phyloP scores from a whole-genome alignment of 2,329 filamentous ascomycete genomes.

The Ceratocystis papillata region DNA sequence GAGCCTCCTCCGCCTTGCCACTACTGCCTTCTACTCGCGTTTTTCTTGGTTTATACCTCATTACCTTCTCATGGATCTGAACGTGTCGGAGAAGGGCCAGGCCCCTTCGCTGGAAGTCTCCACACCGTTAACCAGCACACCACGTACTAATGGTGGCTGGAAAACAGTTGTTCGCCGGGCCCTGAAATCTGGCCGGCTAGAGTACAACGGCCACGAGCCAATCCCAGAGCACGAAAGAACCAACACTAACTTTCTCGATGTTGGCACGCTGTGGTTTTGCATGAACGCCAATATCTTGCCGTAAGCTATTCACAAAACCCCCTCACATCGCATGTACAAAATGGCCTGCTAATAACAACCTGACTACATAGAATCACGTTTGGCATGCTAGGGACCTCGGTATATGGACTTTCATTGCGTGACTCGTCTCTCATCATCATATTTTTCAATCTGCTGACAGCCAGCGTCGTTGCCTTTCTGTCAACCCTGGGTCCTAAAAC shows the following conservation, averaged over 20 bases:
- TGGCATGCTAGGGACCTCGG: conserved; percentile 48
- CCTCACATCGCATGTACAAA: not conserved
- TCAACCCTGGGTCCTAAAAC: conserved; percentile 50
- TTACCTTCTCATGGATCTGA: not conserved
- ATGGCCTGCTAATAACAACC: no score
- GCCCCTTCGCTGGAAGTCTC: not conserved
- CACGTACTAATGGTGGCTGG: not conserved
- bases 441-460: conserved; percentile 50
- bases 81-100: not conserved
- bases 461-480: conserved; percentile 45
- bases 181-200: not conserved
- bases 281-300: conserved; percentile 40
- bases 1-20: not conserved
- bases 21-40: no score
- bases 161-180: not conserved
- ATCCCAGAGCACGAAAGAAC: conserved; percentile 36
- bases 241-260: conserved; percentile 35
- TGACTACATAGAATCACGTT: conserved; percentile 43
- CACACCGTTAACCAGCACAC: not conserved
- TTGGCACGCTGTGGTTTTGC: conserved; percentile 41
- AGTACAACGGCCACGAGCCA: conserved; percentile 29
- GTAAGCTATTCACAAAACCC: conserved; percentile 29
- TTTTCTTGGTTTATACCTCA: not conserved
- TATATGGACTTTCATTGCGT: conserved; percentile 45
- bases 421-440: conserved; percentile 49